Percentiles rank a stretch among this genome's conserved stretches.
These are phyloP conservation scores for Mortierella sp. DNA, from an alignment of 371 early-diverging fungal genomes.

Conservation along the genomic window DNA sequence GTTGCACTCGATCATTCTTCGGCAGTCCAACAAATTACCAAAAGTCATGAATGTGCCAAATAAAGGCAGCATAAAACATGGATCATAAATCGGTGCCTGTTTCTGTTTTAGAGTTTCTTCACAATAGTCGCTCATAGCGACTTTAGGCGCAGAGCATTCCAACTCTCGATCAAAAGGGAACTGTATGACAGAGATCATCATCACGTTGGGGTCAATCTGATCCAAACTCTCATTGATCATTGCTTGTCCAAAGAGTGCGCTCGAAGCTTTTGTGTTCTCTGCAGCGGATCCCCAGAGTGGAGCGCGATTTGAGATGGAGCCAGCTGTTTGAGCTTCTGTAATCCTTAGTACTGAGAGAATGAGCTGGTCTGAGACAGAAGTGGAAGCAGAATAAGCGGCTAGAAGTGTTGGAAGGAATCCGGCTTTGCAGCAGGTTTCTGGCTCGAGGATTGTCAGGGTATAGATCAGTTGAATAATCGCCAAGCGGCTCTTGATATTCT, in stretches of 20 bases:
- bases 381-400: slow-evolving; percentile 71
- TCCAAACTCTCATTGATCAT: slow-evolving; percentile 70
- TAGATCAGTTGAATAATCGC: slow-evolving; percentile 64
- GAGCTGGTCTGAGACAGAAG: slow-evolving; percentile 61
- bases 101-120: slow-evolving; percentile 21
- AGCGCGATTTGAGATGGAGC: slow-evolving; percentile 62
- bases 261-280: slow-evolving; percentile 51
- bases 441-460: slow-evolving; percentile 63
- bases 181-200: slow-evolving; percentile 73
- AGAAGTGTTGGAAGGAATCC: slow-evolving; percentile 66
- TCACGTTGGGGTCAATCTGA: slow-evolving; percentile 72
- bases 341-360: slow-evolving; percentile 63
- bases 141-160: slow-evolving; percentile 16
- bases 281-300: slow-evolving; percentile 71
- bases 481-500: slow-evolving; percentile 56
- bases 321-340: slow-evolving; percentile 62
- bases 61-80: slow-evolving; percentile 78
- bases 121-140: slow-evolving; percentile 18
- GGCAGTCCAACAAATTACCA: slow-evolving; percentile 67
- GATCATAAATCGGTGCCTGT: slow-evolving; percentile 66
- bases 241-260: slow-evolving; percentile 55
- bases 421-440: slow-evolving; percentile 58
- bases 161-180: slow-evolving; percentile 63
- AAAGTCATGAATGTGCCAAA: slow-evolving; percentile 71
- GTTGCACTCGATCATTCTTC: slow-evolving; percentile 77